Percentiles rank a stretch among this genome's conserved stretches.
Conservation (phyloP, 352 stramenopile genomes). For the Peronospora destructor region DNA sequence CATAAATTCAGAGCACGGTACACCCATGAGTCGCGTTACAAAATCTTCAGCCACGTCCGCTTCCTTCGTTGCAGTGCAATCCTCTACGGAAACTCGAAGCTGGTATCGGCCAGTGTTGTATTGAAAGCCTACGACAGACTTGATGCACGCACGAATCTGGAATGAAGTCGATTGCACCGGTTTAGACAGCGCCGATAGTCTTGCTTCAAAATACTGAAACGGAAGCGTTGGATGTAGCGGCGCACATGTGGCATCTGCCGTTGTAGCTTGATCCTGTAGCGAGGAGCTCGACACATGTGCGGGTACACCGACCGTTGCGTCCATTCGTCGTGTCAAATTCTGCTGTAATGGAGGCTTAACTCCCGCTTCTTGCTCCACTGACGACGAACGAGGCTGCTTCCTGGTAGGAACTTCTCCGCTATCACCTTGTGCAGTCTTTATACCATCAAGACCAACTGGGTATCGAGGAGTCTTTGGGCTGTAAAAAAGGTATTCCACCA, state of each 20-base stretch:
- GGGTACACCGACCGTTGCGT: not conserved
- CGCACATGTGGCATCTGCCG: not conserved
- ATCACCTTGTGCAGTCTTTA: not conserved
- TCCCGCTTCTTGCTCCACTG: conserved; percentile 5
- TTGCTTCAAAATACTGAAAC: conserved; percentile 53
- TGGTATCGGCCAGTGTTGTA: conserved; percentile 66
- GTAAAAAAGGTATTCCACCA: conserved; percentile 71
- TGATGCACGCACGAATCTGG: conserved; percentile 65
- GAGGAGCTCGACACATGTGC: conserved; percentile 12
- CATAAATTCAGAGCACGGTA: conserved; percentile 58
- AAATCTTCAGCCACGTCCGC: conserved; percentile 49
- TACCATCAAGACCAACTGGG: not conserved
- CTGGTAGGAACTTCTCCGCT: conserved; percentile 7
- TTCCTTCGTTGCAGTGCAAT: conserved; percentile 54
- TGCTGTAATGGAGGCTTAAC: not conserved
- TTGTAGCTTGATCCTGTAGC: conserved; percentile 7
- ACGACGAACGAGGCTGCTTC: conserved; percentile 32
- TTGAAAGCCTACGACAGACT: conserved; percentile 79
- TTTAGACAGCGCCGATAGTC: conserved; percentile 15
- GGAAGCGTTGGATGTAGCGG: conserved; percentile 21
- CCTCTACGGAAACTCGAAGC: conserved; percentile 68
- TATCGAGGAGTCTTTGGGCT: conserved; percentile 55
- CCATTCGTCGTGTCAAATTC: conserved; percentile 1
- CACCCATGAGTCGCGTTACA: conserved; percentile 68
- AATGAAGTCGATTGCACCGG: conserved; percentile 21